These are phyloP conservation scores for Moelleriella libera DNA, from an alignment of 2,329 filamentous ascomycete genomes.

Conservation along the genomic window DNA sequence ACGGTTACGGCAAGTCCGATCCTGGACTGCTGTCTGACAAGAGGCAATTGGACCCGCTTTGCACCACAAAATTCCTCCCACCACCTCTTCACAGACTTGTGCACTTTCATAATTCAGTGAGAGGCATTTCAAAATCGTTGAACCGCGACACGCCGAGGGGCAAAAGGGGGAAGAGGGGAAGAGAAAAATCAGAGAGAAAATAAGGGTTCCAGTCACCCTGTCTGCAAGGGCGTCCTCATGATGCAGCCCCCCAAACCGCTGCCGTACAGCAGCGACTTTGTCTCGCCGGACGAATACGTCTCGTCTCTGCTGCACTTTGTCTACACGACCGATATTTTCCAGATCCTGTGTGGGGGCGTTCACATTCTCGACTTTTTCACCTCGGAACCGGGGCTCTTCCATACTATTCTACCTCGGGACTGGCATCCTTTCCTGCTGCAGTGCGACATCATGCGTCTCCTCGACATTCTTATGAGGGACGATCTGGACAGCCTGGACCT, in stretches of 20 bases:
- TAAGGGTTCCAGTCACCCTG: neutral
- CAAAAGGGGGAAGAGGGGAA: too few relatives aligned
- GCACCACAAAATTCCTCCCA: too few relatives aligned
- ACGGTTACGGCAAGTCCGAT: too few relatives aligned
- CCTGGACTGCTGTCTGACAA: too few relatives aligned
- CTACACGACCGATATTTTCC: slow-evolving; percentile 60
- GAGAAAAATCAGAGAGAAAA: neutral
- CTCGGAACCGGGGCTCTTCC: slow-evolving; percentile 68
- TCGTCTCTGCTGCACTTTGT: slow-evolving; percentile 64
- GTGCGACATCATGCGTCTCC: slow-evolving; percentile 57
- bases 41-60: too few relatives aligned
- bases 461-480: slow-evolving; percentile 71
- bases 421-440: slow-evolving; percentile 70
- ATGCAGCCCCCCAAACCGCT: slow-evolving; percentile 30
- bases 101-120: too few relatives aligned
- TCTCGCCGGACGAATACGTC: slow-evolving; percentile 62
- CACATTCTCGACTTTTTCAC: slow-evolving; percentile 97
- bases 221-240: neutral
- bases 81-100: too few relatives aligned
- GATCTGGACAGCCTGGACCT: slow-evolving; percentile 56
- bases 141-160: too few relatives aligned
- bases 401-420: slow-evolving; percentile 57
- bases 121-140: too few relatives aligned
- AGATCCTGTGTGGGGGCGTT: slow-evolving; percentile 88
- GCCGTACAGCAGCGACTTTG: slow-evolving; percentile 58